Conservation (phyloP, 129 eudicot species). For the Chrysanthemum seticuspe region DNA sequence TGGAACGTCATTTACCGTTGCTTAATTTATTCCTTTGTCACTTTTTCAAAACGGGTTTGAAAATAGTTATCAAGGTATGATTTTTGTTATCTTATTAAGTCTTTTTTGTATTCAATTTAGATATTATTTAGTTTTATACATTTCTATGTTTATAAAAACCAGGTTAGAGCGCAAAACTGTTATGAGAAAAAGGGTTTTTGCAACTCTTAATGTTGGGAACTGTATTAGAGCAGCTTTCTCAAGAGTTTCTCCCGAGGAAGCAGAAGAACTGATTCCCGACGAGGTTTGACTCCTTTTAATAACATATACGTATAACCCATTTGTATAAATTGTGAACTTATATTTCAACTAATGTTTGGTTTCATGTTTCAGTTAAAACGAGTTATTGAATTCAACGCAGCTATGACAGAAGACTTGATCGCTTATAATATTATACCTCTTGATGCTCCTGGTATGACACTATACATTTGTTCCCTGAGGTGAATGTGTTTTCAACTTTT, state of each 20-base stretch:
- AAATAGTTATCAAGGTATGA: no score
- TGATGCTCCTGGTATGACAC: constrained; percentile 69
- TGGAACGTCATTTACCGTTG: no score
- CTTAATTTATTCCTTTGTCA: no score
- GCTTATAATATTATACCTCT: constrained; percentile 79
- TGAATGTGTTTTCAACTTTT: constrained; percentile 25
- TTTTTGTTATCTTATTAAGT: constrained; percentile 6
- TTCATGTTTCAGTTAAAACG: constrained; percentile 57
- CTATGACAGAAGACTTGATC: constrained; percentile 88
- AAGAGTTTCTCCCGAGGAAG: constrained; percentile 80
- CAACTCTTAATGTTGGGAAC: constrained; percentile 88
- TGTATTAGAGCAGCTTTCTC: constrained; percentile 69
- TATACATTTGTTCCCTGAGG: constrained; percentile 75
- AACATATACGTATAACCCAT: not conserved
- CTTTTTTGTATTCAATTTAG: not conserved
- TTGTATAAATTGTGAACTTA: not conserved
- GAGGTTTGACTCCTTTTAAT: constrained; percentile 35
- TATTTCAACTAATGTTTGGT: constrained; percentile 12
- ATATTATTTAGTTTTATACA: not conserved
- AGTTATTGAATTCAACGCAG: constrained; percentile 86
- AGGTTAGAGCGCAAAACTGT: constrained; percentile 88
- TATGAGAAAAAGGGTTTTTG: constrained; percentile 88
- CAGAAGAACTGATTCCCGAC: constrained; percentile 66
- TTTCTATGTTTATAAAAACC: constrained; percentile 10
- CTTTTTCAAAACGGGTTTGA: no score